Evolutionary conservation across 345 rosid genomes (phyloP).

Genomic region (Ceriops zippeliana): DNA sequence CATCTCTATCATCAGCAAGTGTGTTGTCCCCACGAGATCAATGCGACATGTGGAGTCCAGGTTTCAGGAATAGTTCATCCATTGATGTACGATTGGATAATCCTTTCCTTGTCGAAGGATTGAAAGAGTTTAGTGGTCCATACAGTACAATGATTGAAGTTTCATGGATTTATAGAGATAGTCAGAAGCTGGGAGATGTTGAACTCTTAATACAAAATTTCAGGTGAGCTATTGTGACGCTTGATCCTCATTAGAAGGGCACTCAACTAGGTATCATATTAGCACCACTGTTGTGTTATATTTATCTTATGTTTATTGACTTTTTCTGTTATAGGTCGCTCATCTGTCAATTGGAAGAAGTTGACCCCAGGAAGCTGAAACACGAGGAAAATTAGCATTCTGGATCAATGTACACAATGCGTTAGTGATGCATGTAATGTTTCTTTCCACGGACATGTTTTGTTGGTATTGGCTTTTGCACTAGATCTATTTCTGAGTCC

Average conservation of each 20-base stretch:
- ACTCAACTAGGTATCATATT: background rate
- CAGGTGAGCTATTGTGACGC: constrained; percentile 46
- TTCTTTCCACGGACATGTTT: constrained; percentile 4
- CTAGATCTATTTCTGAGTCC: constrained; percentile 12
- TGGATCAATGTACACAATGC: constrained; percentile 97
- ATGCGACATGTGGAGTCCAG: constrained; percentile 81
- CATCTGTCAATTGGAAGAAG: constrained; percentile 66
- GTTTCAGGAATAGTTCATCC: constrained; percentile 64
- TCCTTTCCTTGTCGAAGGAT: constrained; percentile 84
- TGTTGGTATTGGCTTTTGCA: background rate
- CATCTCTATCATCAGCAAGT: constrained; percentile 65
- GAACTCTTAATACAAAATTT: constrained; percentile 79
- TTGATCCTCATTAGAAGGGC: background rate
- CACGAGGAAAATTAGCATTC: constrained; percentile 88
- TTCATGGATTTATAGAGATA: constrained; percentile 73
- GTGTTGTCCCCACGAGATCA: constrained; percentile 71
- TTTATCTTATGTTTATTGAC: constrained; percentile 4
- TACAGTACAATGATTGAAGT: constrained; percentile 86
- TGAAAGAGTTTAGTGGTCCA: constrained; percentile 91
- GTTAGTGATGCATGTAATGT: constrained; percentile 89
- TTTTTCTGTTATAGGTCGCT: constrained; percentile 52
- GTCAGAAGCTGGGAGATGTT: constrained; percentile 68
- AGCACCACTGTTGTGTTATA: background rate
- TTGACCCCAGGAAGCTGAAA: constrained; percentile 66
- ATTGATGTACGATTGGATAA: constrained; percentile 73